phyloP scores from a whole-genome alignment of 257 asterid genomes.

The Solanum tacnaense region DNA sequence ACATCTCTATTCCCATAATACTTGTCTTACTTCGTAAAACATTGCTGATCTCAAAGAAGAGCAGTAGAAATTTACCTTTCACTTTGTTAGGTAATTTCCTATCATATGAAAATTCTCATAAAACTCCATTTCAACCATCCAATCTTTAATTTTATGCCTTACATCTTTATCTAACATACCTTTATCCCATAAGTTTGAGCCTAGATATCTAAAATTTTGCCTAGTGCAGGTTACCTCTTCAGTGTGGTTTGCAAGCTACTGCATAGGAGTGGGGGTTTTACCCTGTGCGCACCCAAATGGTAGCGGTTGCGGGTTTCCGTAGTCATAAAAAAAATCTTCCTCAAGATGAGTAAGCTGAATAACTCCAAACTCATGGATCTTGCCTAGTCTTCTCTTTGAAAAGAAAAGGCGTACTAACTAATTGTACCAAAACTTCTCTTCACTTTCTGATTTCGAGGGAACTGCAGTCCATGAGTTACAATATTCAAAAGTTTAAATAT shows the following conservation, averaged over 20 bases:
- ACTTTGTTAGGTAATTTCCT: background rate
- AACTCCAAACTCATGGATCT: background rate
- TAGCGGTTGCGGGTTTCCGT: background rate
- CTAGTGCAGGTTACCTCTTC: background rate
- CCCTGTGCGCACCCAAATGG: background rate
- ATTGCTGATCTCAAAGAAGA: background rate
- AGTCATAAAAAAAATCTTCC: background rate
- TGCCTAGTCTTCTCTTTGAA: background rate
- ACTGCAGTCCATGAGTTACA: background rate
- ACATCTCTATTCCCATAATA: background rate
- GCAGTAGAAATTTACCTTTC: background rate
- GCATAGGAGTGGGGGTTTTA: background rate
- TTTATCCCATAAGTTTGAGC: background rate
- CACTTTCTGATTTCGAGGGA: background rate
- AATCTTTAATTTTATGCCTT: background rate
- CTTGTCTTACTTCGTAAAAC: background rate
- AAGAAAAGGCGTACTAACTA: background rate
- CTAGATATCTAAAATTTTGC: background rate
- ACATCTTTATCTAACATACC: background rate
- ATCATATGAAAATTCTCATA: background rate
- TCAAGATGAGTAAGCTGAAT: background rate
- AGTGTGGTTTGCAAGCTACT: background rate
- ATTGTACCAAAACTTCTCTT: background rate
- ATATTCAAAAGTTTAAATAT: background rate
- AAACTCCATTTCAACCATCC: background rate